Evolutionary conservation across 352 stramenopile genomes (phyloP).

Genomic region (Globisporangium irregulare): DNA sequence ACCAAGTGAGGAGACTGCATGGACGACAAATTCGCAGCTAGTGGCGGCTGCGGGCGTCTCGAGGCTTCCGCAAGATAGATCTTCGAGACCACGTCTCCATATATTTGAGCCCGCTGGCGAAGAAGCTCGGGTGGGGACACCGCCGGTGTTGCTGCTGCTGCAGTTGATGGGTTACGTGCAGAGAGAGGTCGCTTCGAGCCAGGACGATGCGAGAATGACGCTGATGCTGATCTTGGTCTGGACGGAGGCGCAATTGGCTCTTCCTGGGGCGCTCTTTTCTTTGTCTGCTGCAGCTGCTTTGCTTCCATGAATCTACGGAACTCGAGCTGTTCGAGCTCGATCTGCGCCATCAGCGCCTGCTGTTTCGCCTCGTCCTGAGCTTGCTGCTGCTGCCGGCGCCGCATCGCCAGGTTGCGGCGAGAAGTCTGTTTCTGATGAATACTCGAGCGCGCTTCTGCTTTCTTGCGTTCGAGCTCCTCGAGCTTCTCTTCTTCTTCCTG

Average conservation of each 20-base stretch:
- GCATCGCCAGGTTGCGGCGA: conserved; percentile 11
- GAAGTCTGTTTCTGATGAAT: conserved; percentile 15
- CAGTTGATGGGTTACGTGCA: conserved; percentile 20
- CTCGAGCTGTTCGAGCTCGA: conserved; percentile 16
- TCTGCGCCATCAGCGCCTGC: conserved; percentile 17
- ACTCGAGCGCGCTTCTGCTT: conserved; percentile 18
- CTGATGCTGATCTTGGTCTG: neutral
- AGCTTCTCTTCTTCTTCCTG: conserved; percentile 19
- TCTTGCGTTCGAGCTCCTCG: conserved; percentile 25
- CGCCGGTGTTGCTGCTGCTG: neutral
- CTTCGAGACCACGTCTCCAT: conserved; percentile 52
- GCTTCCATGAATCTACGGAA: conserved; percentile 19
- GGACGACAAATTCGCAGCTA: neutral
- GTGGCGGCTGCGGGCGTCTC: neutral
- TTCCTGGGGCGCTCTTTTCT: conserved; percentile 9
- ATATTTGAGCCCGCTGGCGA: conserved; percentile 43
- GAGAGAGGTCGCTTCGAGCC: conserved; percentile 24
- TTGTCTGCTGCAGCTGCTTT: conserved; percentile 22
- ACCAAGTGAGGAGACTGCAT: conserved; percentile 20
- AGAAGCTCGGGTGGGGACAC: conserved; percentile 26
- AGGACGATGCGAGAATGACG: neutral
- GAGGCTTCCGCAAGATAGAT: conserved; percentile 31
- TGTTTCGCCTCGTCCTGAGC: conserved; percentile 21
- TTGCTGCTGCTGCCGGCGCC: conserved; percentile 16
- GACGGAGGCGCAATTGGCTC: conserved; percentile 1